Conservation (phyloP, 2,329 filamentous ascomycete species). For the Aspergillus sp. region DNA sequence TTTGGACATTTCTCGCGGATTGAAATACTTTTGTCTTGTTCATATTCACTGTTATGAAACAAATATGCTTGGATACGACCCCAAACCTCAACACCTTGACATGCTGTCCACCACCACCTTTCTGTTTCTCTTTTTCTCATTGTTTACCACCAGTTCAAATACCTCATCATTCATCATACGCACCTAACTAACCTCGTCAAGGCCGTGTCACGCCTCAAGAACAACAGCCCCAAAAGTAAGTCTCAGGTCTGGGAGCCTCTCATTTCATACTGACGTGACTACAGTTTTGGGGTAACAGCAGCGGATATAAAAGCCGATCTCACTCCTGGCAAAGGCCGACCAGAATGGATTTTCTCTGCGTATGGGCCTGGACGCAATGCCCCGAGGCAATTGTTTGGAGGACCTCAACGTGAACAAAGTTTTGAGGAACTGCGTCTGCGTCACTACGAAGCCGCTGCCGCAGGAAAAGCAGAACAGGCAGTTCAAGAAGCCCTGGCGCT, state of each 20-base stretch:
- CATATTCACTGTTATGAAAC: no score
- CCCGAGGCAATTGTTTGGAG: slow-evolving; percentile 81
- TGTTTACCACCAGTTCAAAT: no score
- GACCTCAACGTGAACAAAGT: slow-evolving; percentile 74
- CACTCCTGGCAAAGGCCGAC: slow-evolving; percentile 59
- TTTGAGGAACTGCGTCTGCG: slow-evolving; percentile 78
- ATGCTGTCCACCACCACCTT: no score
- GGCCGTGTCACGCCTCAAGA: slow-evolving; percentile 19
- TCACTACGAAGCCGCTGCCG: slow-evolving; percentile 64
- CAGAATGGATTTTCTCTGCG: slow-evolving; percentile 80
- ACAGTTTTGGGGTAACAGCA: slow-evolving; percentile 54
- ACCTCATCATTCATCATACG: no score
- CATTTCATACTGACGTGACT: slow-evolving; percentile 16
- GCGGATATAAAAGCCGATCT: slow-evolving; percentile 66
- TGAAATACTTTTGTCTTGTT: not conserved
- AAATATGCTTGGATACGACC: no score
- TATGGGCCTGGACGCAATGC: slow-evolving; percentile 77
- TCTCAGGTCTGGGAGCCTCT: slow-evolving; percentile 6
- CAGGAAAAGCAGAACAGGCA: slow-evolving; percentile 58
- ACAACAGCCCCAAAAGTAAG: slow-evolving; percentile 24
- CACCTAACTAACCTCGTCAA: not conserved
- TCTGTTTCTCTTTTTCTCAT: no score
- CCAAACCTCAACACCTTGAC: no score
- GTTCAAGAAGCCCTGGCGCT: slow-evolving; percentile 54
- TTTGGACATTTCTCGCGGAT: not conserved